Percentiles rank a stretch among this genome's conserved stretches.
phyloP scores from a whole-genome alignment of 495 filamentous ascomycete genomes.

The Opeltia flavorubescens region DNA sequence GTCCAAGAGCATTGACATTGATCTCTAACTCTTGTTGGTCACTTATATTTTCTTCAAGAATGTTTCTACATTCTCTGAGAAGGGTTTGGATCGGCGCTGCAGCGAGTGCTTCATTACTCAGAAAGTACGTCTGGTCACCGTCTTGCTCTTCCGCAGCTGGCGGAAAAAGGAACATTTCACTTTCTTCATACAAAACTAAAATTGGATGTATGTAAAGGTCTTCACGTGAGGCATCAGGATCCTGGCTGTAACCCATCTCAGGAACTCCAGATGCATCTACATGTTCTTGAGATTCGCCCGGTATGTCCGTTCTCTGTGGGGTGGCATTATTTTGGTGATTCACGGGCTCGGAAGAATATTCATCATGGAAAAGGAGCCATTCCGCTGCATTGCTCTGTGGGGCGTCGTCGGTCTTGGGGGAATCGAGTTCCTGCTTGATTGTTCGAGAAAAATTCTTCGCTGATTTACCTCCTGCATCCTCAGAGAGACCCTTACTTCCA shows the following conservation, averaged over 20 bases:
- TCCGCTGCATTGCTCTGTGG: too few species aligned
- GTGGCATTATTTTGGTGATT: too few species aligned
- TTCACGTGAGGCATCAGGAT: background rate
- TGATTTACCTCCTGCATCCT: too few species aligned
- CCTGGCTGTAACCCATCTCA: background rate
- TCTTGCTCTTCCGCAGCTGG: conserved; percentile 43
- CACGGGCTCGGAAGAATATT: too few species aligned
- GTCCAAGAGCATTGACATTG: conserved; percentile 49
- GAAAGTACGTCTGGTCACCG: conserved; percentile 51
- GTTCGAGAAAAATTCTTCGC: too few species aligned
- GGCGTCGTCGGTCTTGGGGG: too few species aligned
- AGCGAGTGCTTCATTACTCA: conserved; percentile 50
- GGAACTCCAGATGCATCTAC: background rate
- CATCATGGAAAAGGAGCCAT: too few species aligned
- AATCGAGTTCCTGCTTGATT: too few species aligned
- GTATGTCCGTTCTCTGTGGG: too few species aligned
- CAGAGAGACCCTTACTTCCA: too few species aligned
- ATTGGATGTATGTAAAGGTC: conserved; percentile 27
- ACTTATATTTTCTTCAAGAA: conserved; percentile 52
- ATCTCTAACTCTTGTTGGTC: conserved; percentile 57
- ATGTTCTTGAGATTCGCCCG: too few species aligned
- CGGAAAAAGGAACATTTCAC: conserved; percentile 58
- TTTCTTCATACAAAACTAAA: conserved; percentile 51
- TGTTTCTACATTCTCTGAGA: conserved; percentile 47
- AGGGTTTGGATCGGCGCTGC: conserved; percentile 43